phyloP scores from a whole-genome alignment of 2,329 filamentous ascomycete species.

The Cordyceps pruinosa region DNA sequence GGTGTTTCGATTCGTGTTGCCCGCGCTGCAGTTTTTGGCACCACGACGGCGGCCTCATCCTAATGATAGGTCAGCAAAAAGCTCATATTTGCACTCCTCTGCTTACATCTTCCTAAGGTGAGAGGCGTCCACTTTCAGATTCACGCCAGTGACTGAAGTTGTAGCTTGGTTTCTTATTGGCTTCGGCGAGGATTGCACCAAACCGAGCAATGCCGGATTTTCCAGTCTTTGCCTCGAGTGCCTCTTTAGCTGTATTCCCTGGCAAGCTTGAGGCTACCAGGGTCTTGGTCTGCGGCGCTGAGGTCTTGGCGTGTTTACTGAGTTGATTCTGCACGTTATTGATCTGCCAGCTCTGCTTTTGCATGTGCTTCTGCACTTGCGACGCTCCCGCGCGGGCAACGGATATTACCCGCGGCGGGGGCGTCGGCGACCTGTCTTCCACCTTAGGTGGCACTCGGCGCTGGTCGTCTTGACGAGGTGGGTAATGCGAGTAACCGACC shows the following conservation, averaged over 20 bases:
- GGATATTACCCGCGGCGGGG: not conserved
- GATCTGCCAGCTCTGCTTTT: conserved; percentile 6
- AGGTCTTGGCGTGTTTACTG: not conserved
- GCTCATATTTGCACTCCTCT: not conserved
- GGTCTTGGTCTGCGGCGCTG: not conserved
- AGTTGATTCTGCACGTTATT: conserved; percentile 2
- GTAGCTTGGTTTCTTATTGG: not conserved
- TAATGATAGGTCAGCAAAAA: not conserved
- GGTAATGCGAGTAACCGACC: not conserved
- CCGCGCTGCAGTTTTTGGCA: not conserved
- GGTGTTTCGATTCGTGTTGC: not conserved
- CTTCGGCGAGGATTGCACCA: not conserved
- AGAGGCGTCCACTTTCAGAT: conserved; percentile 18
- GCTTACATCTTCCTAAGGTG: conserved; percentile 22
- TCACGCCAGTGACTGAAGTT: not conserved
- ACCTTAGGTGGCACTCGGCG: not conserved
- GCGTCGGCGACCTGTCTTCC: not conserved
- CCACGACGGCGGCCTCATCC: not conserved
- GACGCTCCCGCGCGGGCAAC: not conserved
- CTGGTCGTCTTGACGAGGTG: too few species aligned
- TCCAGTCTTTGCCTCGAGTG: not conserved
- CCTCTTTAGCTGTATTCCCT: not conserved
- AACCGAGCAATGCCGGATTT: not conserved
- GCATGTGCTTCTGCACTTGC: not conserved
- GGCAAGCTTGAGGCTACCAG: not conserved